phyloP scores from a whole-genome alignment of 2,329 filamentous ascomycete genomes.

The Ophiostoma piceae region DNA sequence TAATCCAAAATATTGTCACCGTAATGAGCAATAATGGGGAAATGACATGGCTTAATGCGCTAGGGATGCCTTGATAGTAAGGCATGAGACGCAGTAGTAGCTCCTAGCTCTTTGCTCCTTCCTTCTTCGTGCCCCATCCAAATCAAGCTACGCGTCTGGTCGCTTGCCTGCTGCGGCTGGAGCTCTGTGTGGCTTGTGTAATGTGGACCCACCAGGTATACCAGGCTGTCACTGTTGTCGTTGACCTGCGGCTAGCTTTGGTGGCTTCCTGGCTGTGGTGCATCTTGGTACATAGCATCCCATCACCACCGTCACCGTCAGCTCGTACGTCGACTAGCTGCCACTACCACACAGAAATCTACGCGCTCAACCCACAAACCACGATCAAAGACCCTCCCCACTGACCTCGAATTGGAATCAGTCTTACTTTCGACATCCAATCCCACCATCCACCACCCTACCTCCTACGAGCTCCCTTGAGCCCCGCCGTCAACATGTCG shows the following conservation, averaged over 20 bases:
- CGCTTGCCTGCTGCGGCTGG: constrained; percentile 42
- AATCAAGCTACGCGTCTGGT: constrained; percentile 26
- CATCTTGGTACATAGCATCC: not conserved
- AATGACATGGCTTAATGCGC: not conserved
- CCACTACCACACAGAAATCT: not conserved
- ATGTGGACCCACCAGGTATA: not conserved
- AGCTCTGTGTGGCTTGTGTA: constrained; percentile 27
- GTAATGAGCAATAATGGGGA: not conserved
- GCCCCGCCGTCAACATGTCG: constrained; percentile 58
- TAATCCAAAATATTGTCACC: not conserved
- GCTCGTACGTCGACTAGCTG: not conserved
- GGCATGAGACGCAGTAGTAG: not conserved
- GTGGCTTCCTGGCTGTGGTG: not conserved
- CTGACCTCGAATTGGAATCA: not conserved
- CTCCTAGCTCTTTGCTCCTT: not conserved
- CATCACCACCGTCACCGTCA: constrained; percentile 8
- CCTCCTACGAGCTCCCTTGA: not conserved
- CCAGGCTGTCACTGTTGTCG: constrained; percentile 20
- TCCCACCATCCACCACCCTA: not conserved
- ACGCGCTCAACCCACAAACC: not conserved
- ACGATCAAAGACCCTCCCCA: not conserved
- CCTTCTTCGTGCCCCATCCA: not conserved
- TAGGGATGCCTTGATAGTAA: constrained; percentile 6
- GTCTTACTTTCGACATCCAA: not conserved
- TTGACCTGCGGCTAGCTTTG: constrained; percentile 16